Conservation (phyloP, 495 filamentous ascomycete genomes). For the Tuber indicum region DNA sequence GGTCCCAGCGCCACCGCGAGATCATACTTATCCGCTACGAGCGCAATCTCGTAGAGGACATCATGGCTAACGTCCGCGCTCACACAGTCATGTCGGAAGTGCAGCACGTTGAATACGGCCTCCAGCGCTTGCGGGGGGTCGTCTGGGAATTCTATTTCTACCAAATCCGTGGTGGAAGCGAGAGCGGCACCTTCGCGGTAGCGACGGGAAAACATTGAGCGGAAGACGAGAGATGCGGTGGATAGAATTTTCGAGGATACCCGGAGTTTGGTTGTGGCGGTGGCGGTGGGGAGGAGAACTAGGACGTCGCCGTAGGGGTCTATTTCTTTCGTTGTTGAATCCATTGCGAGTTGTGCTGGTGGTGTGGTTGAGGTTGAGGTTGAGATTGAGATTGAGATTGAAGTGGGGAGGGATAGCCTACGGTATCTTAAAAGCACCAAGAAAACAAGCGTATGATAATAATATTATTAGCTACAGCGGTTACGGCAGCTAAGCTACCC, state of each 20-base stretch:
- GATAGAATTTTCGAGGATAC: conserved; percentile 35
- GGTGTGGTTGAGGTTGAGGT: neutral
- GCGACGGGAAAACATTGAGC: conserved; percentile 33
- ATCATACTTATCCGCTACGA: conserved; percentile 38
- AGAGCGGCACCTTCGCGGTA: conserved; percentile 33
- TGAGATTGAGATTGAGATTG: neutral
- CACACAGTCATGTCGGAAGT: conserved; percentile 20
- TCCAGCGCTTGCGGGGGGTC: conserved; percentile 16
- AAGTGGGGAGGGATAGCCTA: no score
- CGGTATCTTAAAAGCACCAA: no score
- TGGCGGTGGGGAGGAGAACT: neutral
- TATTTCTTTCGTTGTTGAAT: neutral
- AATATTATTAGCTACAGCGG: no score
- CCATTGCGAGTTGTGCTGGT: neutral
- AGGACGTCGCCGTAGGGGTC: conserved; percentile 22
- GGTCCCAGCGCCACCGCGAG: conserved; percentile 17
- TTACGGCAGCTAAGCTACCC: no score
- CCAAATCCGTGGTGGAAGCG: neutral
- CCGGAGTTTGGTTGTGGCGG: conserved; percentile 9
- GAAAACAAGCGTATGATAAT: no score
- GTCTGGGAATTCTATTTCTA: conserved; percentile 16
- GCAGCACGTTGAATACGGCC: conserved; percentile 25
- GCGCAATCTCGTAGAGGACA: conserved; percentile 20
- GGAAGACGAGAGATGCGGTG: conserved; percentile 34
- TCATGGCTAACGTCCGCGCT: neutral